Conservation (phyloP, 805 yeast genomes). For the Soucietia sequanensis region DNA sequence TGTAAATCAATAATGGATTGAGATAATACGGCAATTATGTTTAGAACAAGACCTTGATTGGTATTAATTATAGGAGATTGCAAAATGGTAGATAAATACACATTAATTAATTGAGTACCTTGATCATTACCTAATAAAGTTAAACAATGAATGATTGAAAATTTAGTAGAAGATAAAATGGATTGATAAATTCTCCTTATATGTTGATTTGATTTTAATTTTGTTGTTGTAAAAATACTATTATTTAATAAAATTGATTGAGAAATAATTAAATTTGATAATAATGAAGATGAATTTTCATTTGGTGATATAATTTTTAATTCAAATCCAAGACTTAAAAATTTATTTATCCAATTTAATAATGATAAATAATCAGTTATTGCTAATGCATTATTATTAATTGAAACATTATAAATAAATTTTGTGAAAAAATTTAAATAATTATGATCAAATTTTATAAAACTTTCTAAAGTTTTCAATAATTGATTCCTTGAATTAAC, state of each 20-base stretch:
- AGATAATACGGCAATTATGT: constrained; percentile 6
- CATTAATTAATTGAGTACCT: background rate
- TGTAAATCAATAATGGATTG: constrained; percentile 10
- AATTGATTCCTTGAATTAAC: constrained; percentile 45
- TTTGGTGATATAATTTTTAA: constrained; percentile 7
- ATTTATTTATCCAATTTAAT: constrained; percentile 55
- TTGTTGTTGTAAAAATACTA: constrained; percentile 4
- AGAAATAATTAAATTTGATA: constrained; percentile 23
- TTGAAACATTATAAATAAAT: constrained; percentile 35
- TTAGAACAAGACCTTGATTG: background rate
- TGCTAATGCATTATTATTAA: constrained; percentile 39
- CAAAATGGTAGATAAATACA: constrained; percentile 1
- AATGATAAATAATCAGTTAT: constrained; percentile 55
- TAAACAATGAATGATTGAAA: constrained; percentile 11
- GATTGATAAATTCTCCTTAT: constrained; percentile 25
- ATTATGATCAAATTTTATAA: constrained; percentile 30
- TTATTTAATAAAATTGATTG: constrained; percentile 40
- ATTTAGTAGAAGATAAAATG: constrained; percentile 28
- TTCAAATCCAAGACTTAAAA: constrained; percentile 11
- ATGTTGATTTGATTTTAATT: constrained; percentile 7
- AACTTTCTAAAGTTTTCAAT: constrained; percentile 33
- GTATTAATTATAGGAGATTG: background rate
- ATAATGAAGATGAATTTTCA: constrained; percentile 19
- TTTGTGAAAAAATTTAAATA: constrained; percentile 34
- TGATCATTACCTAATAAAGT: constrained; percentile 4